A percentile compares a stretch with the other conserved stretches of the same genome.
phyloP scores from a whole-genome alignment of 2,329 filamentous ascomycete genomes.

The Fusarium sulawesiense region DNA sequence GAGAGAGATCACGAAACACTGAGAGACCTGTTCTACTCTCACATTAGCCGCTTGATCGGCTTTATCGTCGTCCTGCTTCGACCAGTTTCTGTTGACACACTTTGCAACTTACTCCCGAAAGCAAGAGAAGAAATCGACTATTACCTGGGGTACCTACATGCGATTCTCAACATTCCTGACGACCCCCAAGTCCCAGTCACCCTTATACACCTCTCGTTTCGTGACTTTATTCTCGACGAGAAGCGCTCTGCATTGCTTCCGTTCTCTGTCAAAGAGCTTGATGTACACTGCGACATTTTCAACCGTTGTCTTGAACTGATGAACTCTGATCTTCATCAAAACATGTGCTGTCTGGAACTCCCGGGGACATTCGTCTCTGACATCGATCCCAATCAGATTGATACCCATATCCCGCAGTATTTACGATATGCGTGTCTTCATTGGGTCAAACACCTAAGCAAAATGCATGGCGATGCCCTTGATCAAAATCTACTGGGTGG shows the following conservation, averaged over 20 bases:
- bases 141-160: neutral
- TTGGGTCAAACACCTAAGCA: neutral
- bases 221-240: slow-evolving; percentile 8
- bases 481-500: no score
- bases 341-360: neutral
- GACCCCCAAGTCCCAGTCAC: neutral
- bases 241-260: neutral
- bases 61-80: slow-evolving; percentile 1
- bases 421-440: neutral
- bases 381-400: neutral
- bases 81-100: neutral
- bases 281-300: fast-evolving
- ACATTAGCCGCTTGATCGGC: neutral
- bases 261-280: neutral
- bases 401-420: neutral
- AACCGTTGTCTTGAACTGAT: neutral
- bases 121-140: no score
- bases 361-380: neutral
- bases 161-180: neutral
- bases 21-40: neutral
- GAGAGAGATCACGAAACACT: no score
- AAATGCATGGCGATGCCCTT: no score
- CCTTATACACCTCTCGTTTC: slow-evolving; percentile 13
- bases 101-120: neutral
- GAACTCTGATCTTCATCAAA: neutral